Conservation (phyloP, 164 flowering plant species). For the Chimonanthus praecox region DNA sequence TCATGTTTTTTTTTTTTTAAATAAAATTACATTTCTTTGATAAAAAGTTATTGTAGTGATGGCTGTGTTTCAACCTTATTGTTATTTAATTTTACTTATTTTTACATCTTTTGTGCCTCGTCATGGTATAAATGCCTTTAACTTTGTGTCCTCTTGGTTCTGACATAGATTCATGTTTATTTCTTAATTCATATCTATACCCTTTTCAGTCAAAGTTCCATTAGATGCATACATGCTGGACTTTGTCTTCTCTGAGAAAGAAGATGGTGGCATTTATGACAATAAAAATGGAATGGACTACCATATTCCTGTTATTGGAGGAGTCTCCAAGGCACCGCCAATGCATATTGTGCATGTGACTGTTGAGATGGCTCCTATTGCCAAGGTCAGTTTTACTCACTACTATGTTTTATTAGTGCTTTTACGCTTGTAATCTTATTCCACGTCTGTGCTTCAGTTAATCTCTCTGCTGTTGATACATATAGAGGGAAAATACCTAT, state of each 20-base stretch:
- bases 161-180: background rate
- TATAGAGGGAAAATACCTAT: too few relatives aligned
- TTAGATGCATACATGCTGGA: slow-evolving; percentile 96
- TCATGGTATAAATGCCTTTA: background rate
- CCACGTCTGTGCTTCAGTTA: too few relatives aligned
- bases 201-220: slow-evolving; percentile 75
- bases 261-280: slow-evolving; percentile 91
- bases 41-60: too few relatives aligned
- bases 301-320: slow-evolving; percentile 87
- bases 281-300: slow-evolving; percentile 86
- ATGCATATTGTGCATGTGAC: slow-evolving; percentile 92
- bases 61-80: background rate
- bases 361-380: slow-evolving; percentile 99
- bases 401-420: background rate
- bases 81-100: background rate
- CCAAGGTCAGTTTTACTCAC: slow-evolving; percentile 53
- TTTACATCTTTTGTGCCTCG: background rate
- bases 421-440: too few relatives aligned
- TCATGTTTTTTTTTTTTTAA: background rate
- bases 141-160: too few relatives aligned
- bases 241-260: slow-evolving; percentile 93
- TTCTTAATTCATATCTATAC: background rate
- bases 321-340: slow-evolving; percentile 77
- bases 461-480: too few relatives aligned
- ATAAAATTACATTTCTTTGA: too few relatives aligned